Conservation (phyloP, 1,284 basidiomycete species). For the Ganoderma meredithae region DNA sequence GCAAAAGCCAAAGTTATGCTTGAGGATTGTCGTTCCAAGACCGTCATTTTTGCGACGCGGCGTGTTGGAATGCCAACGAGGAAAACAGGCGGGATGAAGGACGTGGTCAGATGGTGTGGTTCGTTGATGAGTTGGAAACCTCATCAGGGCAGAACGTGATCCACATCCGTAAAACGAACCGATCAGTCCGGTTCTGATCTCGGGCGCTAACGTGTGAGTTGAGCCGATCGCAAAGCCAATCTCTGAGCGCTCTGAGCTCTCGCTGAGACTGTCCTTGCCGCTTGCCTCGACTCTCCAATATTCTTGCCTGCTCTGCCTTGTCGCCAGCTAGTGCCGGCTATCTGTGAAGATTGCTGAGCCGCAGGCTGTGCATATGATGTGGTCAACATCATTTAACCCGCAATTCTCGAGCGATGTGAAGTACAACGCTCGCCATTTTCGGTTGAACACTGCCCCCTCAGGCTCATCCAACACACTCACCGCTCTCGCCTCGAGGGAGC, state of each 20-base stretch:
- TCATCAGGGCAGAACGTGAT: neutral
- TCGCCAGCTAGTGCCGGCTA: neutral
- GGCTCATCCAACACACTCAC: conserved; percentile 2
- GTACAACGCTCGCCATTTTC: neutral
- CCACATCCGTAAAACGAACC: neutral
- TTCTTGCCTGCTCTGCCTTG: neutral
- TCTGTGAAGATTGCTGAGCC: neutral
- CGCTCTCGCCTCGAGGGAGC: neutral
- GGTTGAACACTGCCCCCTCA: conserved; percentile 1
- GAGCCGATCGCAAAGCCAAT: neutral
- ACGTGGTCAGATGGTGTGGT: neutral
- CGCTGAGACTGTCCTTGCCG: neutral
- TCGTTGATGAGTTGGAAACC: neutral
- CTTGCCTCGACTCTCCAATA: neutral
- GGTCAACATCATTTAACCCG: neutral
- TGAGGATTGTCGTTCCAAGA: neutral
- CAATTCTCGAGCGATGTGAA: neutral
- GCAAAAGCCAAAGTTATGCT: neutral
- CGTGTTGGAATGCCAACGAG: neutral
- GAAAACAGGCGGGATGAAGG: neutral
- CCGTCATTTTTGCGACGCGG: neutral
- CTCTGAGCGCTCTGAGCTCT: neutral
- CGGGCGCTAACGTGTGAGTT: neutral
- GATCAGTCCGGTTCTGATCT: neutral
- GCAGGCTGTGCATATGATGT: neutral